These are phyloP conservation scores for Darksidea phi DNA, from an alignment of 495 filamentous ascomycete genomes.

Conservation along the genomic window DNA sequence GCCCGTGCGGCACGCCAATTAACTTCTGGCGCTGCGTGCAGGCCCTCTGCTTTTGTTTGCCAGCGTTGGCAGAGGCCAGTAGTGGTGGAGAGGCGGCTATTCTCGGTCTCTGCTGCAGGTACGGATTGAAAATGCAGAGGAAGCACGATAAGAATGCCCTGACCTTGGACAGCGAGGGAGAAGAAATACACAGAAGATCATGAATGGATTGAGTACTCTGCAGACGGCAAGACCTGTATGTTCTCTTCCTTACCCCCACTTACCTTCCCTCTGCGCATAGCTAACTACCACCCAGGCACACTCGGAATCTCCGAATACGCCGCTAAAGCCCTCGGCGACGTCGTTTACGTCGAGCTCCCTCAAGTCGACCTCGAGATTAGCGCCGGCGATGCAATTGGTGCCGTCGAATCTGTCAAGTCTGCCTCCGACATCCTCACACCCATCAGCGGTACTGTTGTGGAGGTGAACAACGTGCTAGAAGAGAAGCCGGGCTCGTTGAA, in stretches of 20 bases:
- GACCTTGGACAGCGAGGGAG: slow-evolving; percentile 38
- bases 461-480: slow-evolving; percentile 68
- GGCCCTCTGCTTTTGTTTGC: slow-evolving; percentile 12
- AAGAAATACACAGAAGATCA: slow-evolving; percentile 97
- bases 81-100: slow-evolving; percentile 28
- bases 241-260: neutral
- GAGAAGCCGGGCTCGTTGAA: slow-evolving; percentile 87
- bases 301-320: slow-evolving; percentile 92
- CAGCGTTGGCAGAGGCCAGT: slow-evolving; percentile 16
- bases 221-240: slow-evolving; percentile 65
- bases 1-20: slow-evolving; percentile 33
- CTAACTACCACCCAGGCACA: slow-evolving; percentile 52
- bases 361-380: slow-evolving; percentile 58
- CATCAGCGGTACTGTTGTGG: slow-evolving; percentile 69
- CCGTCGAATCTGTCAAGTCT: slow-evolving; percentile 96
- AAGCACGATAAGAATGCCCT: slow-evolving; percentile 1
- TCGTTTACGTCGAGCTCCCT: slow-evolving; percentile 95
- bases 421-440: slow-evolving; percentile 94
- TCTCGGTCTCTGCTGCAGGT: slow-evolving; percentile 29
- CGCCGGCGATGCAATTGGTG: slow-evolving; percentile 79
- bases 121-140: slow-evolving; percentile 1
- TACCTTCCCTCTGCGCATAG: neutral
- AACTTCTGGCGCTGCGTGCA: slow-evolving; percentile 14
- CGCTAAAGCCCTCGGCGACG: slow-evolving; percentile 85
- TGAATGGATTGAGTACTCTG: slow-evolving; percentile 90